Evolutionary conservation across 306 rosid species (phyloP).

Genomic region (Sicyos edulis): DNA sequence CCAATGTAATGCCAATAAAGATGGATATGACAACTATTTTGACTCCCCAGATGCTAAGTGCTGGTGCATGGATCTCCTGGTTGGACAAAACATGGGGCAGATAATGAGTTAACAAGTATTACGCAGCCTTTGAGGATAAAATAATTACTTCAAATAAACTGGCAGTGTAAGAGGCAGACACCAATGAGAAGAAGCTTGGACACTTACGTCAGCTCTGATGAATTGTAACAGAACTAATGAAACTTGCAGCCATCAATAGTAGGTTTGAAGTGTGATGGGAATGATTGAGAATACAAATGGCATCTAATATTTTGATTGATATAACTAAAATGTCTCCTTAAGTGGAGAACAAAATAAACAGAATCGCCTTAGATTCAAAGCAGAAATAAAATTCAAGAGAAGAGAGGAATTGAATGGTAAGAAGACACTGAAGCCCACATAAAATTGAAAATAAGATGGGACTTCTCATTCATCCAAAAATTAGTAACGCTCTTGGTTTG

Average conservation of each 20-base stretch:
- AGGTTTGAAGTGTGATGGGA: neutral
- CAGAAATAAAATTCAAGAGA: neutral
- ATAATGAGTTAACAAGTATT: neutral
- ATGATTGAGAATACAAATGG: neutral
- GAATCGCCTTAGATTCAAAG: neutral
- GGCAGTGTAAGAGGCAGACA: neutral
- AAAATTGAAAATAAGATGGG: slow-evolving; percentile 8
- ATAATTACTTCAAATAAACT: slow-evolving; percentile 11
- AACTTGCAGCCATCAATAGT: neutral
- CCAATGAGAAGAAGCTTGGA: slow-evolving; percentile 12
- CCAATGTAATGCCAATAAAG: slow-evolving; percentile 67
- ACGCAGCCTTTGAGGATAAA: neutral
- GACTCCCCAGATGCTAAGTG: slow-evolving; percentile 81
- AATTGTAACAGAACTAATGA: neutral
- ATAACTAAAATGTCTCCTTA: neutral
- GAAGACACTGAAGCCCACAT: slow-evolving; percentile 2
- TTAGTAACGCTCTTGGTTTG: neutral
- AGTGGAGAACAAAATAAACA: neutral
- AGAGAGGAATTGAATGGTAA: neutral
- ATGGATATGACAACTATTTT: slow-evolving; percentile 67
- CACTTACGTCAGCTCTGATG: slow-evolving; percentile 2
- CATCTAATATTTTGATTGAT: neutral
- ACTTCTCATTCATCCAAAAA: neutral
- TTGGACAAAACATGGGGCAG: neutral
- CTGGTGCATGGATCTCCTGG: slow-evolving; percentile 96